Evolutionary conservation across 148 eudicot genomes (phyloP).

Genomic region (Vaccinium macrocarpon): DNA sequence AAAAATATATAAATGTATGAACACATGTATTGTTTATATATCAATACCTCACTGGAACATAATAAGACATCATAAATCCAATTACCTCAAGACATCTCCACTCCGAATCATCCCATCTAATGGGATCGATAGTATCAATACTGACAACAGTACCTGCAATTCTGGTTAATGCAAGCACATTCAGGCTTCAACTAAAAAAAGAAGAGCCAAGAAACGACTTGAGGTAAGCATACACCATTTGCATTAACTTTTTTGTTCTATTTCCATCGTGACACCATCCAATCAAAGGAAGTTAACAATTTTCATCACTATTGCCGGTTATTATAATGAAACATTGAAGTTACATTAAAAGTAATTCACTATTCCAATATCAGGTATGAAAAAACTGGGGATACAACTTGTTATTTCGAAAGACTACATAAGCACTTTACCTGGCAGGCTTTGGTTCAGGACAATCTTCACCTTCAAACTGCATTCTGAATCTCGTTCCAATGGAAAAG

Average conservation of each 20-base stretch:
- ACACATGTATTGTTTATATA: not conserved
- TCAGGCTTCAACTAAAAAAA: conserved; percentile 1
- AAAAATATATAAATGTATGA: not conserved
- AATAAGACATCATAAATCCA: not conserved
- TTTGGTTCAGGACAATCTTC: conserved; percentile 12
- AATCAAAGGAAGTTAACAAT: not conserved
- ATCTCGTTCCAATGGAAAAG: conserved; percentile 18
- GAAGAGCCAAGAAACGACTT: not conserved
- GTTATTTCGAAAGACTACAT: not conserved
- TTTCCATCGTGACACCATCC: not conserved
- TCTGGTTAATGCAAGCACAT: conserved; percentile 11
- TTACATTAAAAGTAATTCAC: not conserved
- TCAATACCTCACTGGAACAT: not conserved
- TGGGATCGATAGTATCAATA: conserved; percentile 14
- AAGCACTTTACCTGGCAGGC: conserved; percentile 9
- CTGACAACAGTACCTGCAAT: conserved; percentile 21
- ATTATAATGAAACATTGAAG: not conserved
- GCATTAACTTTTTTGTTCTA: conserved; percentile 6
- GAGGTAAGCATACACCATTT: not conserved
- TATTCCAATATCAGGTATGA: not conserved
- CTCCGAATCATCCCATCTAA: conserved; percentile 24
- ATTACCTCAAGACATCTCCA: conserved; percentile 27
- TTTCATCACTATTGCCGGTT: not conserved
- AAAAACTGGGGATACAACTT: not conserved
- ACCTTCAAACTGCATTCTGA: conserved; percentile 18